Evolutionary conservation across 306 rosid genomes (phyloP), one percentile per base, ranked within the genome.

Genomic region (Betula pendula): DNA sequence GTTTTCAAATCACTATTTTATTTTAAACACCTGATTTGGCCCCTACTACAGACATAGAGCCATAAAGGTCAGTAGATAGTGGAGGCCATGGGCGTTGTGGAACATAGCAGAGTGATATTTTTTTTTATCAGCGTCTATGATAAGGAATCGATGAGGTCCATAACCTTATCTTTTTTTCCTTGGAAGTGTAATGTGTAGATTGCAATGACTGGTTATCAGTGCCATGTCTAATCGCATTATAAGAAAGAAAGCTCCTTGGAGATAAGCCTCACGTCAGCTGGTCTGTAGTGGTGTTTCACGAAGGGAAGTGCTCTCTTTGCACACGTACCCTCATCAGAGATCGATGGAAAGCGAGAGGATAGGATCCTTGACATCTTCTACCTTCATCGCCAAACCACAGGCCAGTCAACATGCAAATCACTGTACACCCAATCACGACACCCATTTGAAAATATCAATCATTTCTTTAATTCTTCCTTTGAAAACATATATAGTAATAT

Each of bases 221-320:
- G 70, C 14, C 35, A 3, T 60, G 68, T 60, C 43, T 60, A 60
- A 60, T 60, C 68, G 68, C 68, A 15, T n/a, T n/a, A n/a, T 25
- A 60, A 60, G 6, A 6, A 11, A 15, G 9, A 29, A 27, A 1
- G 67, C 29, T 11, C 15, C 19, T 17, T 65, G 5, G 47, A 17
- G 47, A 65, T 65, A 17, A 65, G 70, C 2, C 70, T 65, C 24
- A 9, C 70, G 44, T 35, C 24, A 65, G 70, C 47, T 50, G 40
- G 4, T 33, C 13, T 65, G 6, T 14, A 47, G 70, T 35, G 70
- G 70, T 19, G 15, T 35, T 35, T 35, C 47, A 63, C 47, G 6
- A 35, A 63, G 6, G 17, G 45, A 15, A n/a, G 33, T 55, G 63
- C 29, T 9, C 29, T 20, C 45, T 42, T 1, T 42, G 55, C 55